A percentile compares a stretch with the other conserved stretches of the same genome.
These are phyloP conservation scores for Asterionellopsis glacialis DNA, from an alignment of 108 stramenopile species.

Conservation along the genomic window DNA sequence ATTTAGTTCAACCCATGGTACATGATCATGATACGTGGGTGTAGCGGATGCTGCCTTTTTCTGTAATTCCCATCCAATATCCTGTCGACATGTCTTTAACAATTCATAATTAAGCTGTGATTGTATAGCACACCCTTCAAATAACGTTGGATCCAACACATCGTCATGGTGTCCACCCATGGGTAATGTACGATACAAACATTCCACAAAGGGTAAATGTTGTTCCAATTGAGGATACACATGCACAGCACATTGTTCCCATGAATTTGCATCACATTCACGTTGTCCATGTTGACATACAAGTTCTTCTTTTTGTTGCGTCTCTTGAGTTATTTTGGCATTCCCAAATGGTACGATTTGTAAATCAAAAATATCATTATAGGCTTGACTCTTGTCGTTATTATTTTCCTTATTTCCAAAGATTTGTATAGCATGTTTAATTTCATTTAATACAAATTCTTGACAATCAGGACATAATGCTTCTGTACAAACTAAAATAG, in stretches of 20 bases:
- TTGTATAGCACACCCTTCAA: constrained; percentile 16
- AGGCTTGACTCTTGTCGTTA: constrained; percentile 10
- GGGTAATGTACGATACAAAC: constrained; percentile 24
- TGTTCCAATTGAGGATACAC: constrained; percentile 4
- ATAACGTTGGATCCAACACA: constrained; percentile 17
- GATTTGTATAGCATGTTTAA: constrained; percentile 6
- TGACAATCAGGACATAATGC: constrained; percentile 34
- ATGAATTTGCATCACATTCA: constrained; percentile 40
- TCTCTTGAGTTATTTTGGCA: constrained; percentile 3
- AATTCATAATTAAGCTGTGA: constrained; percentile 2
- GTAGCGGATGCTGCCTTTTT: constrained; percentile 16
- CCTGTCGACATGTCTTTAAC: constrained; percentile 22
- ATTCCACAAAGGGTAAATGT: constrained; percentile 24
- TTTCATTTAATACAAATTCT: constrained; percentile 14
- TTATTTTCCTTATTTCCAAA: too few relatives aligned
- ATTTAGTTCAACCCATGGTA: constrained; percentile 38
- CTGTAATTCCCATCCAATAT: constrained; percentile 17
- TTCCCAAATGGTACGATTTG: constrained; percentile 37
- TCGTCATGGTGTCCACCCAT: constrained; percentile 34
- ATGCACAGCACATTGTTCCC: constrained; percentile 29
- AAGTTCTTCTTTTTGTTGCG: neutral
- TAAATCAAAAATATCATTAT: constrained; percentile 16
- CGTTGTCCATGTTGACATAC: constrained; percentile 37
- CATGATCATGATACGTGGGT: constrained; percentile 26
- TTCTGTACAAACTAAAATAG: constrained; percentile 9